A percentile compares a stretch with the other conserved stretches of the same genome.
Evolutionary conservation across 2,329 filamentous ascomycete genomes (phyloP).

Genomic region (Scolecobasidium constrictum): DNA sequence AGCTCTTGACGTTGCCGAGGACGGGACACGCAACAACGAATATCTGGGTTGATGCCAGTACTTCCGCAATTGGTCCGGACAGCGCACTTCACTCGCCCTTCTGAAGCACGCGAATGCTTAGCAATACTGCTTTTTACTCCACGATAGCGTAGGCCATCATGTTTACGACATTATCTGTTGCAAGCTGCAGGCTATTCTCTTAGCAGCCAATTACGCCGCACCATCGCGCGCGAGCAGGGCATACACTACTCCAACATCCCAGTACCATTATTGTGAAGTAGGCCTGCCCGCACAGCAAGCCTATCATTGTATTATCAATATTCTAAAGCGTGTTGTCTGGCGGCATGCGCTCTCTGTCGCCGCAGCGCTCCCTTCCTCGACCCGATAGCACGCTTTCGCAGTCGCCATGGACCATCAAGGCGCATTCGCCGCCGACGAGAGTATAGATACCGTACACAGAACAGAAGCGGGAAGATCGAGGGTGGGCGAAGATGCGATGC

Average conservation of each 20-base stretch:
- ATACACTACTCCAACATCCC: neutral
- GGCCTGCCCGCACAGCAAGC: neutral
- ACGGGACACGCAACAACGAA: no score
- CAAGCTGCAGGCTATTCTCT: neutral
- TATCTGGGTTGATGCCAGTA: no score
- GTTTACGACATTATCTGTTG: neutral
- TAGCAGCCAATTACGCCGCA: neutral
- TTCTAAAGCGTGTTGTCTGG: neutral
- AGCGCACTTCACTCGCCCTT: neutral
- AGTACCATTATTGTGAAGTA: neutral
- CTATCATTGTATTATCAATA: neutral
- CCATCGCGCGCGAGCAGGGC: neutral
- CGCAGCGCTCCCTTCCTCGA: neutral
- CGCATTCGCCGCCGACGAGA: neutral
- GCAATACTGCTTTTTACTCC: neutral
- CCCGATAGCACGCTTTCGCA: neutral
- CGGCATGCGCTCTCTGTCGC: neutral
- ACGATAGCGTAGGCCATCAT: neutral
- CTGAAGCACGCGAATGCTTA: neutral
- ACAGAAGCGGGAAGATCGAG: neutral
- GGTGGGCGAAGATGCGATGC: neutral
- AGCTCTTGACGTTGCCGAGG: neutral
- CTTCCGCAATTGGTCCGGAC: neutral
- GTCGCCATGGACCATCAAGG: conserved; percentile 4
- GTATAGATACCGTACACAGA: neutral